phyloP scores from a whole-genome alignment of 2,329 filamentous ascomycete genomes.

The Bisporella sp. region DNA sequence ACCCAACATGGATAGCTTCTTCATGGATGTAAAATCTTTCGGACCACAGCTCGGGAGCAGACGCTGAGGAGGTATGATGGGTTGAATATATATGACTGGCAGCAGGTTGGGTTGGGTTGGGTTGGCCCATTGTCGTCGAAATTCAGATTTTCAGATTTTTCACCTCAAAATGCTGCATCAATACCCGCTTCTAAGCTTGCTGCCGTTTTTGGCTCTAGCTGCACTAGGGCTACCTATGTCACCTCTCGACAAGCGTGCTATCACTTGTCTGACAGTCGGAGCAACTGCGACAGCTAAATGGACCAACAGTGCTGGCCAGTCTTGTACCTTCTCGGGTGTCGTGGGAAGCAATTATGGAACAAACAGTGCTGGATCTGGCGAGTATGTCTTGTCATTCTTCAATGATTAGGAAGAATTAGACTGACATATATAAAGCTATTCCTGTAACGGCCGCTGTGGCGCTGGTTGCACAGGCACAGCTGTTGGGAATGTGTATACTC shows the following conservation, averaged over 20 bases:
- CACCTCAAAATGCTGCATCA: too few species aligned
- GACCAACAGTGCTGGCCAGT: constrained; percentile 36
- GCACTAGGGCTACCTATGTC: too few species aligned
- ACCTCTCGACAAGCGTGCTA: constrained; percentile 6
- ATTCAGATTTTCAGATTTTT: too few species aligned
- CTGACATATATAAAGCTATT: constrained; percentile 32
- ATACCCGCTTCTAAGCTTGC: too few species aligned
- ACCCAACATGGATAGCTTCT: too few species aligned
- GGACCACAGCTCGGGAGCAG: too few species aligned
- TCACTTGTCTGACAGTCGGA: constrained; percentile 34
- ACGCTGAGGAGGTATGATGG: too few species aligned
- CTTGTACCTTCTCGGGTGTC: constrained; percentile 36
- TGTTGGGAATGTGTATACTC: constrained; percentile 41
- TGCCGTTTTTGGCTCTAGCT: too few species aligned
- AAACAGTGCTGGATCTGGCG: constrained; percentile 32
- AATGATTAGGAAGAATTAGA: background rate
- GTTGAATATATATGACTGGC: too few species aligned
- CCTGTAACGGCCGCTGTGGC: constrained; percentile 42
- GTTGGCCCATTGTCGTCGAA: too few species aligned
- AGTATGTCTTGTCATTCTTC: constrained; percentile 28
- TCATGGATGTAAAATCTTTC: too few species aligned
- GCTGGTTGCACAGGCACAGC: constrained; percentile 37
- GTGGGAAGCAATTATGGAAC: constrained; percentile 43
- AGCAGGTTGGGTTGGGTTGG: too few species aligned
- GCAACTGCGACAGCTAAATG: constrained; percentile 38